Evolutionary conservation across 257 asterid species (phyloP), one percentile per base, ranked within the genome.

Genomic region (Dorcoceras hygrometricum): DNA sequence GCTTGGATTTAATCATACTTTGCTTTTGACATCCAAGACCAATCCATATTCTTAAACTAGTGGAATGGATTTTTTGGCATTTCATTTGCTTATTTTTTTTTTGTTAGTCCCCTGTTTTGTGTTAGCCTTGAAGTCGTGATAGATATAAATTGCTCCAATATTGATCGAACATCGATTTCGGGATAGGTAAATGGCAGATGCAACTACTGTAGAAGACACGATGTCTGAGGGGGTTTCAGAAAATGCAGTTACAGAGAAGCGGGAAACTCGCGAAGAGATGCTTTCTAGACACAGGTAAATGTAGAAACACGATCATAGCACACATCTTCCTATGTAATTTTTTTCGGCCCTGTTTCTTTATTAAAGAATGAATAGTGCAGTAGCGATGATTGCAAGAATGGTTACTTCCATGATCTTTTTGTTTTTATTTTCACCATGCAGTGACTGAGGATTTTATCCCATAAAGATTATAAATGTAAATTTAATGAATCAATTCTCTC

Each of bases 241-340:
- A 73, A 77, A 67, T 59, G 74, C 51, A 50, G 63, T 79, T 39
- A 59, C 76, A 68, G 63, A 71, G 71, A 69, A 78, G 67, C 77
- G 64, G 71, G 92, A 86, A 79, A 76, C 79, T 48, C 84, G 10
- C 22, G 89, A 87, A 71, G 91, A 83, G 82, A 78, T 85, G 86
- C 95, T 87, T 74, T 77, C 91, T 60, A 85, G 95, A 78, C 79
- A 75, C 67, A 26, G 79, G 79, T 75, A 14, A 4, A 18, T 46
- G 20, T 14, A 46, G 8, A 14, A 6, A 39, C 46, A 46, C 5
- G 54, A 5, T 46, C 22, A 2, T 46, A n/a, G 54, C 8, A 14
- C 5, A 22, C 20, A 16, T 43, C n/a, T 14, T 43, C 20, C 7
- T 14, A 14, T 43, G 14, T 43, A 43, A 43, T 43, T 43, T 43